A percentile compares a stretch with the other conserved stretches of the same genome.
phyloP scores from a whole-genome alignment of 2,329 filamentous ascomycete species.

The Periglandula ipomoeae region DNA sequence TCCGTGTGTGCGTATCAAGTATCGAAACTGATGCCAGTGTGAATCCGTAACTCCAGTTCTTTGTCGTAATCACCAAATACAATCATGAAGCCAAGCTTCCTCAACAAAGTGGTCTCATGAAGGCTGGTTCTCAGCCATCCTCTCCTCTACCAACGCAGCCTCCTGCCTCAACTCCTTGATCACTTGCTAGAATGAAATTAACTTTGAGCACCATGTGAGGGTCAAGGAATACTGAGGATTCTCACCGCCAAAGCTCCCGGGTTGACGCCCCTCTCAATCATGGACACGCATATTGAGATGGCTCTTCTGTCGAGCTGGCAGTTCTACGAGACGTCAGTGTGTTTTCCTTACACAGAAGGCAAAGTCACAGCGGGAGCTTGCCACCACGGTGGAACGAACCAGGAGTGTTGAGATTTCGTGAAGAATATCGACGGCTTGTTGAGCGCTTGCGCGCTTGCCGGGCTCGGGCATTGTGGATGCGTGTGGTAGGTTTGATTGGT shows the following conservation, averaged over 20 bases:
- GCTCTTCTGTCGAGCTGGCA: slow-evolving; percentile 86
- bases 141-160: slow-evolving; percentile 37
- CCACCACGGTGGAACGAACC: slow-evolving; percentile 39
- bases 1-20: neutral
- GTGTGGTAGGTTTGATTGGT: neutral
- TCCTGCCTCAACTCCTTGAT: slow-evolving; percentile 52
- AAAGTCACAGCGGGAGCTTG: too few species aligned
- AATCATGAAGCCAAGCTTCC: too few species aligned
- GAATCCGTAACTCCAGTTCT: neutral
- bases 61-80: too few species aligned
- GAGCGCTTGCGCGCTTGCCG: slow-evolving; percentile 66
- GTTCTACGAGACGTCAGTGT: slow-evolving; percentile 50
- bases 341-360: neutral
- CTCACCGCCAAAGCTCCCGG: slow-evolving; percentile 88
- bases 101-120: too few species aligned
- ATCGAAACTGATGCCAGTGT: neutral
- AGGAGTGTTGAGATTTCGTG: slow-evolving; percentile 83
- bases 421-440: slow-evolving; percentile 74
- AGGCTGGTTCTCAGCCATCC: slow-evolving; percentile 11
- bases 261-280: slow-evolving; percentile 96
- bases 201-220: neutral
- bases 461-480: slow-evolving; percentile 33
- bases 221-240: too few species aligned
- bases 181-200: slow-evolving; percentile 35
- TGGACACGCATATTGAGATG: slow-evolving; percentile 86